A percentile compares a stretch with the other conserved stretches of the same genome.
phyloP scores from a whole-genome alignment of 1,284 basidiomycete genomes.

The Ustilago trichophora region DNA sequence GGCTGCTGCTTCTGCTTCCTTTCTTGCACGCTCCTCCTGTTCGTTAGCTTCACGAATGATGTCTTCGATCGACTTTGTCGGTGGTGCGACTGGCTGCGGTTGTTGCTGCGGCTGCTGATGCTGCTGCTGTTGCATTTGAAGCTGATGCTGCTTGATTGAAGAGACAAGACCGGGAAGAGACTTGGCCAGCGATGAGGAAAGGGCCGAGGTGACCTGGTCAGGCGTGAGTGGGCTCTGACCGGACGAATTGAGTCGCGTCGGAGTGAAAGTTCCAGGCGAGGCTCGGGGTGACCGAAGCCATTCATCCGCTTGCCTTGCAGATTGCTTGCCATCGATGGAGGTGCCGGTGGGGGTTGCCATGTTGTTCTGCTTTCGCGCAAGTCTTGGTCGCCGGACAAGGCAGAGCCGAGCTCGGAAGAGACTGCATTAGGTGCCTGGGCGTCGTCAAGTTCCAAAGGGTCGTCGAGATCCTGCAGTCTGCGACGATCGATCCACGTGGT shows the following conservation, averaged over 20 bases:
- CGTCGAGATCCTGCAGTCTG: conserved; percentile 39
- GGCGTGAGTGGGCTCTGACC: conserved; percentile 37
- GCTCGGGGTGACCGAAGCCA: conserved; percentile 12
- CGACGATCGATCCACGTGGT: conserved; percentile 38
- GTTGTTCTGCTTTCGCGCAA: conserved; percentile 20
- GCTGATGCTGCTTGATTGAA: conserved; percentile 33
- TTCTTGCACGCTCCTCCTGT: conserved; percentile 48
- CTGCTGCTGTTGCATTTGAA: conserved; percentile 14
- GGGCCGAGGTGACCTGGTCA: conserved; percentile 24
- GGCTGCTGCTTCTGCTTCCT: conserved; percentile 42
- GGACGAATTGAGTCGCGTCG: conserved; percentile 14
- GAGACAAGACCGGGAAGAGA: conserved; percentile 40
- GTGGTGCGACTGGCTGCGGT: conserved; percentile 14
- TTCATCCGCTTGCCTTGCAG: conserved; percentile 9
- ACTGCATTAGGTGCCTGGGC: conserved; percentile 54
- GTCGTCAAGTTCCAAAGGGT: conserved; percentile 37
- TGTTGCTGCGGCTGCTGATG: conserved; percentile 19
- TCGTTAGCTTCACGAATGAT: conserved; percentile 64
- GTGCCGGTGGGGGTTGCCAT: conserved; percentile 38
- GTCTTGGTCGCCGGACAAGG: conserved; percentile 26
- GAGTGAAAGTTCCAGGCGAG: conserved; percentile 27
- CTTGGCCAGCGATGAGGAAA: conserved; percentile 35
- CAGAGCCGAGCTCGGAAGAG: conserved; percentile 43
- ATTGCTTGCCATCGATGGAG: conserved; percentile 5
- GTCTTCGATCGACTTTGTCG: conserved; percentile 56